A percentile compares a stretch with the other conserved stretches of the same genome.
Conservation (phyloP, 495 filamentous ascomycete species). For the Podospora comata region DNA sequence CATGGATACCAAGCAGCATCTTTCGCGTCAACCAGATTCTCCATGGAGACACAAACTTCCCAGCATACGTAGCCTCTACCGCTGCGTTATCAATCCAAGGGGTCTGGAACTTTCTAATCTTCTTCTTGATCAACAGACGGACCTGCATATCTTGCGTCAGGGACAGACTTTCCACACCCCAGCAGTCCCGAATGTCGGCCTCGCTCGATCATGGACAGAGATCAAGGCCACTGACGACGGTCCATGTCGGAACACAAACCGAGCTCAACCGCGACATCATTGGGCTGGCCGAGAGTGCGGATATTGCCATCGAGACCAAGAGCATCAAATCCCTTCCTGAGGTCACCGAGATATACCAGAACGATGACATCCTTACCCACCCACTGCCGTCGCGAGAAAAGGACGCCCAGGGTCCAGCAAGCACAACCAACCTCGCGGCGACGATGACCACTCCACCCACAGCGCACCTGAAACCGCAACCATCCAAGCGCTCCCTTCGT, state of each 20-base stretch:
- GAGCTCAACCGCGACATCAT: neutral
- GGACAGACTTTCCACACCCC: neutral
- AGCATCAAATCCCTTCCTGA: neutral
- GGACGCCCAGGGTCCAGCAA: neutral
- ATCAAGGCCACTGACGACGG: neutral
- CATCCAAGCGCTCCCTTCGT: neutral
- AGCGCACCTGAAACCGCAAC: neutral
- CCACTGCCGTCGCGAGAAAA: neutral
- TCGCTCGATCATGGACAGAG: neutral
- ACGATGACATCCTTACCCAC: neutral
- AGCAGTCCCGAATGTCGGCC: neutral
- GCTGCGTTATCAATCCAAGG: constrained; percentile 75
- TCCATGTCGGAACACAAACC: neutral
- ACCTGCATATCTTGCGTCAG: constrained; percentile 20
- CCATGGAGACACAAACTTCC: constrained; percentile 46
- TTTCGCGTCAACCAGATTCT: constrained; percentile 57
- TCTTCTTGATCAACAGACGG: constrained; percentile 54
- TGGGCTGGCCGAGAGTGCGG: neutral
- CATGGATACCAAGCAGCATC: constrained; percentile 73
- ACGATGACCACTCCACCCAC: neutral
- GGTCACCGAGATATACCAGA: neutral
- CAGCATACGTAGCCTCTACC: constrained; percentile 60
- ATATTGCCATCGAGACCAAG: neutral
- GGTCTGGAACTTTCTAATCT: constrained; percentile 77
- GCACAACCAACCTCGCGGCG: neutral